These are phyloP conservation scores for Beauveria sp. DNA, from an alignment of 2,329 filamentous ascomycete species.

Conservation along the genomic window DNA sequence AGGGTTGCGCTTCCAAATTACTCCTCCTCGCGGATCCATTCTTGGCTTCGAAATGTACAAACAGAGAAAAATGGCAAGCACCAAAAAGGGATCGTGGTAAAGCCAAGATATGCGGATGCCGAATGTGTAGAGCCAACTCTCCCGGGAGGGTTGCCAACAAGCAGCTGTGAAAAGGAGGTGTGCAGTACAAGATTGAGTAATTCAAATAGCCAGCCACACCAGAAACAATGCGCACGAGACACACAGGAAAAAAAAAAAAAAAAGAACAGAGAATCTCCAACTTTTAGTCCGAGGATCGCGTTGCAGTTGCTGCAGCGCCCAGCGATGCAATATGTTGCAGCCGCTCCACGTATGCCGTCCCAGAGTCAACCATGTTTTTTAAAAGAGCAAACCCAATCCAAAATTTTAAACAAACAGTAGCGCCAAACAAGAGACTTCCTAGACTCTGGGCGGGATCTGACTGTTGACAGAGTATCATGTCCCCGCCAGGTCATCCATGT, in stretches of 20 bases:
- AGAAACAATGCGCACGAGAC: background rate
- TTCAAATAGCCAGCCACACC: slow-evolving; percentile 3
- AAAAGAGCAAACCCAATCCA: background rate
- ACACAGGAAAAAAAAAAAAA: background rate
- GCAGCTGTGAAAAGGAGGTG: background rate
- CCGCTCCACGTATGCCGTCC: background rate
- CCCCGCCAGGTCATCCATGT: slow-evolving; percentile 4
- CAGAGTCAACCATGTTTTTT: background rate
- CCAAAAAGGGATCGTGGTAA: background rate
- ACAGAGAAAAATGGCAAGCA: background rate
- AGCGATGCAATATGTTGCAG: background rate
- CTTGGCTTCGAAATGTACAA: background rate
- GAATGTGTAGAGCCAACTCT: background rate
- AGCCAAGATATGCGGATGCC: background rate
- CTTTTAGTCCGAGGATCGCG: background rate
- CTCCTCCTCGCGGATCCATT: background rate
- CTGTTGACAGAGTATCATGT: slow-evolving; percentile 7
- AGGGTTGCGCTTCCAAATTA: background rate
- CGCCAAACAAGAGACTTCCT: slow-evolving; percentile 8
- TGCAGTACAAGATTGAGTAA: background rate
- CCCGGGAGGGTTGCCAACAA: background rate
- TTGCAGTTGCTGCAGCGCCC: background rate
- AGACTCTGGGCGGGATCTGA: slow-evolving; percentile 7
- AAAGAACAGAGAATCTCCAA: background rate
- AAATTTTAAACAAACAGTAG: background rate